phyloP scores from a whole-genome alignment of 2,329 filamentous ascomycete genomes.

The Zymoseptoria brevis region DNA sequence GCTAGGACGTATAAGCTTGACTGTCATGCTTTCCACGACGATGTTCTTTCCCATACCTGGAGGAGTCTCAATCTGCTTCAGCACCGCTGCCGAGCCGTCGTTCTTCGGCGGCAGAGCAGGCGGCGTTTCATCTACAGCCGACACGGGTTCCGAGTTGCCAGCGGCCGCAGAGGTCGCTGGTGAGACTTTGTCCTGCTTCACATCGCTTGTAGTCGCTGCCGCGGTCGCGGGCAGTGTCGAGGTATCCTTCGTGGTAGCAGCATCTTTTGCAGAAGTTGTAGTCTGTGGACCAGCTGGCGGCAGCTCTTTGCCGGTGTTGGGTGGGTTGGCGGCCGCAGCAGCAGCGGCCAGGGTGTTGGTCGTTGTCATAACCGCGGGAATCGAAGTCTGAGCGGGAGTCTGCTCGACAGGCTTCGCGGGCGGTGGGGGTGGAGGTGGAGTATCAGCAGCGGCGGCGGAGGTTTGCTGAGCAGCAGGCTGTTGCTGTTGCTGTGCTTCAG shows the following conservation, averaged over 20 bases:
- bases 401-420: slow-evolving; percentile 1
- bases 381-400: slow-evolving; percentile 3
- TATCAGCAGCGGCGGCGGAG: background rate
- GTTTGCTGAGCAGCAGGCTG: slow-evolving; percentile 9
- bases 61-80: background rate
- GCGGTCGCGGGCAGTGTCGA: background rate
- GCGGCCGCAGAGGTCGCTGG: slow-evolving; percentile 5
- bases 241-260: slow-evolving; percentile 1
- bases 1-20: background rate
- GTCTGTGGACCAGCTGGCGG: slow-evolving; percentile 4
- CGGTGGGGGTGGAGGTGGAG: background rate
- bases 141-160: slow-evolving; percentile 8
- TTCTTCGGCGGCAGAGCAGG: slow-evolving; percentile 16
- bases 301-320: slow-evolving; percentile 16
- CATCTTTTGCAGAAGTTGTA: background rate
- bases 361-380: background rate
- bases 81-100: background rate
- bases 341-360: background rate
- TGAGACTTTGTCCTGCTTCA: slow-evolving; percentile 1
- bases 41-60: background rate
- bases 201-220: background rate
- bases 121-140: slow-evolving; percentile 13
- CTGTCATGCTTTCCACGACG: background rate
- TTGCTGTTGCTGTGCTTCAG: slow-evolving; percentile 13
- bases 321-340: slow-evolving; percentile 1